phyloP scores from a whole-genome alignment of 164 flowering plant species.

The Stephania japonica region DNA sequence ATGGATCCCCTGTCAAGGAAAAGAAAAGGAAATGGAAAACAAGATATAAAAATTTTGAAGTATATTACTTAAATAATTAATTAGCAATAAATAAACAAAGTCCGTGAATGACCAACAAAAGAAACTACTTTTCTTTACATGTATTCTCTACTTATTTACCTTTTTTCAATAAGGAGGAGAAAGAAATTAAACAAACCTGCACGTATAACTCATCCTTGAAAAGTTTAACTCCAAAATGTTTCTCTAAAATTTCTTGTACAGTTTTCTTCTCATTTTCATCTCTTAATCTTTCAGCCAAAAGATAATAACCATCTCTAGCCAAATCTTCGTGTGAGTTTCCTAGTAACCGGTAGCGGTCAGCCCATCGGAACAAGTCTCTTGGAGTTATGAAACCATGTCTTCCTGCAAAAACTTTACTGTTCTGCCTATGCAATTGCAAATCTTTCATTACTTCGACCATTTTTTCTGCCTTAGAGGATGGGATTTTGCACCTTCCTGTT shows the following conservation, averaged over 20 bases:
- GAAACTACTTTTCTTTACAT: neutral
- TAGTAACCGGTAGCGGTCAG: conserved; percentile 54
- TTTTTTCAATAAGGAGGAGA: neutral
- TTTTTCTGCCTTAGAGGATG: conserved; percentile 56
- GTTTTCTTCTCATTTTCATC: conserved; percentile 63
- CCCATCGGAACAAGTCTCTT: conserved; percentile 96
- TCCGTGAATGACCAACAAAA: neutral
- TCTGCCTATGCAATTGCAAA: conserved; percentile 80
- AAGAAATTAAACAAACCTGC: conserved; percentile 35
- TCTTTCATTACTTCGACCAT: conserved; percentile 98
- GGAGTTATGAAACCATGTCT: conserved; percentile 97
- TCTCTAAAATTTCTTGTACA: conserved; percentile 71
- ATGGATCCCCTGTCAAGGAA: neutral
- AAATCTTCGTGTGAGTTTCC: conserved; percentile 67
- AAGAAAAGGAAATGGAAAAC: neutral
- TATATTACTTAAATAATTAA: neutral
- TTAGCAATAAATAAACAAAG: neutral
- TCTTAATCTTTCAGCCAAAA: conserved; percentile 81
- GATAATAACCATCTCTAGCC: conserved; percentile 79
- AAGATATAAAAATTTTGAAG: no score
- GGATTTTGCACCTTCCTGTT: conserved; percentile 54
- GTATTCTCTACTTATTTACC: neutral
- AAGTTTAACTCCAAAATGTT: conserved; percentile 47
- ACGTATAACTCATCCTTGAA: conserved; percentile 41
- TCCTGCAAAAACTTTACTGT: conserved; percentile 89